phyloP scores from a whole-genome alignment of 345 rosid species.

The Moricandia arvensis region DNA sequence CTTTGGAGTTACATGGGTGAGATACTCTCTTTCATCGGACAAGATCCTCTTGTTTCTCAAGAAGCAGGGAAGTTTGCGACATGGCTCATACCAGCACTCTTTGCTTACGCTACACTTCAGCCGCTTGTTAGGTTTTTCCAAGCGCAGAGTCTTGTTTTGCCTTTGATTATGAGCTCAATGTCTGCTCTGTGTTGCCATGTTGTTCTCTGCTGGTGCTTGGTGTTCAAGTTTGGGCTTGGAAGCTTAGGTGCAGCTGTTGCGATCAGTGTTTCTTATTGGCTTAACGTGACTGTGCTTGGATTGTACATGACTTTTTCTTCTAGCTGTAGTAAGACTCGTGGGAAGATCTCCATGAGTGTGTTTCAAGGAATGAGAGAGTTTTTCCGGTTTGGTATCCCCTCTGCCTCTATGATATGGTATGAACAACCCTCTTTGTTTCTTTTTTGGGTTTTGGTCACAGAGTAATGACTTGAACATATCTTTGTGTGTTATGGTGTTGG shows the following conservation, averaged over 20 bases:
- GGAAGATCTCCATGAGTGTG: conserved; percentile 40
- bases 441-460: not conserved
- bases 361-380: conserved; percentile 55
- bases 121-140: conserved; percentile 58
- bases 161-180: conserved; percentile 56
- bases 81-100: conserved; percentile 62
- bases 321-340: conserved; percentile 47
- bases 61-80: conserved; percentile 54
- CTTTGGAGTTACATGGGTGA: conserved; percentile 58
- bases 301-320: conserved; percentile 52
- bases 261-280: conserved; percentile 51
- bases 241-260: conserved; percentile 57
- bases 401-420: conserved; percentile 74
- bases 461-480: not conserved
- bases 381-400: conserved; percentile 67
- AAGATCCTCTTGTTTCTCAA: conserved; percentile 57
- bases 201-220: conserved; percentile 56
- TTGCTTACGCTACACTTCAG: conserved; percentile 56
- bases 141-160: conserved; percentile 53
- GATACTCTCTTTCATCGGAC: conserved; percentile 49
- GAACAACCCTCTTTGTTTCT: not conserved
- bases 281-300: conserved; percentile 50
- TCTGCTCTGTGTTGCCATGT: conserved; percentile 47
- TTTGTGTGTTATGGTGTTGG: conserved; percentile 25
- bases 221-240: conserved; percentile 46